Base-by-base conservation (phyloP, 208 protist genomes). In the Leishmania tropica region DNA sequence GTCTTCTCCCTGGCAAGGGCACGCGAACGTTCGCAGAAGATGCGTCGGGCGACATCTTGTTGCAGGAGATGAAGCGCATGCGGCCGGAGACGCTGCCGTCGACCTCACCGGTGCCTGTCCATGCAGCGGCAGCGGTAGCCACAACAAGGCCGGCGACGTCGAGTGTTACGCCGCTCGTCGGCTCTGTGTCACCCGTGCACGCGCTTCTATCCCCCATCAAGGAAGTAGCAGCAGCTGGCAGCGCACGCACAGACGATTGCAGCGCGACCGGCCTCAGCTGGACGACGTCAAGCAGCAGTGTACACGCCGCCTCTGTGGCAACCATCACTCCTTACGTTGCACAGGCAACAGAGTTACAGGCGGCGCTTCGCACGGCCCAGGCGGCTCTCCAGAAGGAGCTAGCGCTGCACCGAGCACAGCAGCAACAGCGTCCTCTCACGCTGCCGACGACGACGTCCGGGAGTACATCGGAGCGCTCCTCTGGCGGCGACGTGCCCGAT, bases 121-220 rank as follows among this genome's bases (percentile, higher is more conserved):
- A 31, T 24, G 37, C 75, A 7, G 75, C 56, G 3, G 65, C 80
- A 24, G 40, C n/a, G 1, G 19, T n/a, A 53, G n/a, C 58, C n/a
- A 53, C n/a, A 31, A 7, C 24, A 67, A 21, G 11, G n/a, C 60
- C 60, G 10, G 37, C 15, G 2, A n/a, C 10, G 67, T 48, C 56
- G 10, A 37, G 8, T 64, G 24, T 15, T 8, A 47, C 40, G 15
- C 28, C 56, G 31, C 67, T 72, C 42, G 17, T 73, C 47, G 68
- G 47, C 2, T 77, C 81, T n/a, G 47, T 84, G 37, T 80, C 81
- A 0, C 81, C 81, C 7, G 58, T 76, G 3, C 75, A 84, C 68
- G 65, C 54, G 7, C 70, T 78, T 2, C 28, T 80, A 48, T 84
- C 81, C 4, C 37, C 67, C 21, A 75, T 76, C 5, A 70, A 40